Evolutionary conservation across 208 protist species (phyloP).

Genomic region (Entamoeba moshkovskii): DNA sequence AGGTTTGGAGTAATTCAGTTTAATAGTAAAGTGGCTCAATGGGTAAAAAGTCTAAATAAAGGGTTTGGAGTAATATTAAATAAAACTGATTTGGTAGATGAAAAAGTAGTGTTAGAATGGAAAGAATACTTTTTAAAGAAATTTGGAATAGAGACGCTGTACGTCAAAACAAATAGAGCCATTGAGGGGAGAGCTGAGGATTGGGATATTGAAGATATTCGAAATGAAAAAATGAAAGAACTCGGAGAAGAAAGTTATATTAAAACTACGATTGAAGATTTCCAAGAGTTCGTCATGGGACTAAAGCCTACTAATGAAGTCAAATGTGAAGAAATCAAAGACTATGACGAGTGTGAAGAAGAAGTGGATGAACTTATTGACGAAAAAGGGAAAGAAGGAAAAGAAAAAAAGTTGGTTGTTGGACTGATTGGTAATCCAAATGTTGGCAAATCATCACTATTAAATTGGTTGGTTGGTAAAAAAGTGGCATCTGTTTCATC

Average conservation of each 20-base stretch:
- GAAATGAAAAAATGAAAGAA: conserved; percentile 13
- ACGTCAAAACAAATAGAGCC: conserved; percentile 6
- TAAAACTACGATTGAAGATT: background rate
- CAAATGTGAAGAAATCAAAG: conserved; percentile 10
- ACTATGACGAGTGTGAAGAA: conserved; percentile 42
- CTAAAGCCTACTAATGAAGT: background rate
- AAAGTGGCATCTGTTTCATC: conserved; percentile 13
- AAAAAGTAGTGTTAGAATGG: conserved; percentile 10
- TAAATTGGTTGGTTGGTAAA: conserved; percentile 20
- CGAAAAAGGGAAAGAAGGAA: conserved; percentile 48
- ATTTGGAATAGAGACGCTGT: background rate
- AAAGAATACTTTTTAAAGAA: conserved; percentile 27
- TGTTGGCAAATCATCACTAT: conserved; percentile 26
- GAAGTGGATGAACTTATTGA: conserved; percentile 39
- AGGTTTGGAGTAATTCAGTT: background rate
- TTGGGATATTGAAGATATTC: background rate
- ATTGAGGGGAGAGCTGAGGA: background rate
- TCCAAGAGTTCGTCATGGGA: conserved; percentile 15
- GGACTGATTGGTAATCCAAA: conserved; percentile 33
- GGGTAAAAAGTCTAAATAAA: background rate
- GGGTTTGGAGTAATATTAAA: conserved; percentile 25
- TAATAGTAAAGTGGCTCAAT: background rate
- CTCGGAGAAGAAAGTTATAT: conserved; percentile 11
- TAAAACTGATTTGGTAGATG: conserved; percentile 30
- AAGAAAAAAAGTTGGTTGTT: conserved; percentile 42